Conservation (phyloP, 2,329 filamentous ascomycete species). For the Phialophora chinensis region DNA sequence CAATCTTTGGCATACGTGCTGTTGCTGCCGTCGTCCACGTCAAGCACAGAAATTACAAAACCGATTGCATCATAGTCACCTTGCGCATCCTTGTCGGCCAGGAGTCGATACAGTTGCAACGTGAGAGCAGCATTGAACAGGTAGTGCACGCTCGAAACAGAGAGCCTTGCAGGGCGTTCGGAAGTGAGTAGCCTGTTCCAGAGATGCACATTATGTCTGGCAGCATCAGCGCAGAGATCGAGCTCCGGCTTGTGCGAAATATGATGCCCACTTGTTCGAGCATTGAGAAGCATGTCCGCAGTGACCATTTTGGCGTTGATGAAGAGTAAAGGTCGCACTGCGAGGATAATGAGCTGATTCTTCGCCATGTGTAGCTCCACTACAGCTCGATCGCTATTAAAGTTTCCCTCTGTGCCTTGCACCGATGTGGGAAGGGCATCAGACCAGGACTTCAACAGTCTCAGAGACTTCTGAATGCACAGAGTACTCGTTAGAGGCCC, state of each 20-base stretch:
- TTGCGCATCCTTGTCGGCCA: slow-evolving; percentile 17
- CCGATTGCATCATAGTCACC: slow-evolving; percentile 19
- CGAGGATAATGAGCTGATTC: slow-evolving; percentile 59
- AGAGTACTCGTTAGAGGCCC: slow-evolving; percentile 40
- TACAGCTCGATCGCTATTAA: slow-evolving; percentile 26
- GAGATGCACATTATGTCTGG: slow-evolving; percentile 55
- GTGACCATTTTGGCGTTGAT: slow-evolving; percentile 56
- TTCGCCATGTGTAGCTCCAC: slow-evolving; percentile 55
- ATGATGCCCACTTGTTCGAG: slow-evolving; percentile 41
- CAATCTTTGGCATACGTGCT: slow-evolving; percentile 29
- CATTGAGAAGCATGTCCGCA: slow-evolving; percentile 49
- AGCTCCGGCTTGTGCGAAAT: slow-evolving; percentile 39
- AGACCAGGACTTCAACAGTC: slow-evolving; percentile 53
- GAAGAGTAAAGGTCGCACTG: slow-evolving; percentile 57
- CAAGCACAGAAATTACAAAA: slow-evolving; percentile 21
- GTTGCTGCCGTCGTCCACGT: slow-evolving; percentile 26
- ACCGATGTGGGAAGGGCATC: slow-evolving; percentile 48
- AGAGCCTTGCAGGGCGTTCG: slow-evolving; percentile 48
- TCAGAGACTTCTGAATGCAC: slow-evolving; percentile 51
- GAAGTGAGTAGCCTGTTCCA: slow-evolving; percentile 53
- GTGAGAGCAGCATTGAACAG: slow-evolving; percentile 60
- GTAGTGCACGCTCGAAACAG: slow-evolving; percentile 48
- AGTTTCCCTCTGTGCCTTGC: slow-evolving; percentile 48
- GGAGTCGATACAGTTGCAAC: slow-evolving; percentile 48
- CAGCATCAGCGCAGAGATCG: slow-evolving; percentile 52